Evolutionary conservation across 2,329 filamentous ascomycete genomes (phyloP).

Genomic region (Coniosporium uncinatum): DNA sequence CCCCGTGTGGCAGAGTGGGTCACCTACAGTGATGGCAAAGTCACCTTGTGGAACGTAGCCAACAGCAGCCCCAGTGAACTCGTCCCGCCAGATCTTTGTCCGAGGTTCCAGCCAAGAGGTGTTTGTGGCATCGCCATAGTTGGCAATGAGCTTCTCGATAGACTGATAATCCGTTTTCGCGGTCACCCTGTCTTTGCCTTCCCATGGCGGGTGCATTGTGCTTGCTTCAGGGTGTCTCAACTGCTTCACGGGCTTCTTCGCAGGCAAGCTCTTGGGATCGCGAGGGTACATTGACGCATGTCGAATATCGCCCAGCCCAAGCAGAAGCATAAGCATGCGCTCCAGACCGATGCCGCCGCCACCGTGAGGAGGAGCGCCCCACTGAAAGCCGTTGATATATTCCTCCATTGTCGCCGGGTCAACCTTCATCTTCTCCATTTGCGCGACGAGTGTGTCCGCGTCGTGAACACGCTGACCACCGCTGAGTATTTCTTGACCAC

Average conservation of each 20-base stretch:
- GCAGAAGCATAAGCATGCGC: constrained; percentile 61
- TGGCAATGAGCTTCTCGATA: constrained; percentile 84
- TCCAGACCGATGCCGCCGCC: constrained; percentile 62
- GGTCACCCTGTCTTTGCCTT: constrained; percentile 38
- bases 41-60: constrained; percentile 75
- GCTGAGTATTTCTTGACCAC: constrained; percentile 63
- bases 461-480: constrained; percentile 63
- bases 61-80: constrained; percentile 73
- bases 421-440: constrained; percentile 53
- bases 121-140: constrained; percentile 92
- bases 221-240: constrained; percentile 87
- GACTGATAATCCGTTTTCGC: constrained; percentile 57
- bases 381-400: constrained; percentile 58
- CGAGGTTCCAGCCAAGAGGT: constrained; percentile 91
- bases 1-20: constrained; percentile 75
- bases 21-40: constrained; percentile 79
- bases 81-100: constrained; percentile 83
- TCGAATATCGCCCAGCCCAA: constrained; percentile 58
- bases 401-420: constrained; percentile 53
- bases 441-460: constrained; percentile 48
- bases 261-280: constrained; percentile 73
- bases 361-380: constrained; percentile 56
- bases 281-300: constrained; percentile 58
- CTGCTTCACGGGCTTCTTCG: constrained; percentile 52
- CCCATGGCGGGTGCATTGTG: constrained; percentile 67